phyloP scores from a whole-genome alignment of 2,329 filamentous ascomycete species.

The Sarocladium kiliense region DNA sequence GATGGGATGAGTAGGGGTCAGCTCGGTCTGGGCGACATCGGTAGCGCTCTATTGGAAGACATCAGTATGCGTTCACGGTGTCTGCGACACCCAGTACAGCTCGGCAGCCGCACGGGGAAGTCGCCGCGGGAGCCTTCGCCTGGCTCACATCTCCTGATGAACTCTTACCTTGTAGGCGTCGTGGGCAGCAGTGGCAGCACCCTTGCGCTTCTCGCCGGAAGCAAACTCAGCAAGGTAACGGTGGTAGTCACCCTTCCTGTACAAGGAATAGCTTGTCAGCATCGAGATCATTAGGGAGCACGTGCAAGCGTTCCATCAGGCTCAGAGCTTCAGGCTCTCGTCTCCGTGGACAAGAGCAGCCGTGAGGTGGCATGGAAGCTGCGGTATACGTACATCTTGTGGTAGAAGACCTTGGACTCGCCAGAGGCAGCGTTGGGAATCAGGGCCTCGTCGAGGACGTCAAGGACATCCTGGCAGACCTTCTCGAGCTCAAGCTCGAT shows the following conservation, averaged over 20 bases:
- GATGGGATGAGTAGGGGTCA: constrained; percentile 96
- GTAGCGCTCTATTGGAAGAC: constrained; percentile 69
- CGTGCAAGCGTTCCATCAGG: constrained; percentile 10
- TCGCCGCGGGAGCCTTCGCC: not conserved
- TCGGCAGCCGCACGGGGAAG: too few relatives aligned
- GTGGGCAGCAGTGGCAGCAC: constrained; percentile 78
- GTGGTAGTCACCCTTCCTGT: constrained; percentile 95
- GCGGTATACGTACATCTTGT: constrained; percentile 81
- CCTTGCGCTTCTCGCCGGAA: constrained; percentile 87
- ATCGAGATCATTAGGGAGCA: not conserved
- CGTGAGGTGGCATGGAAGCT: not conserved
- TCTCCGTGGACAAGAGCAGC: not conserved
- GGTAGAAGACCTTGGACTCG: constrained; percentile 99
- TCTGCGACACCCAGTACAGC: not conserved
- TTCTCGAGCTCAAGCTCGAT: constrained; percentile 96
- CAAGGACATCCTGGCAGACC: constrained; percentile 96
- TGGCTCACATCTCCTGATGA: not conserved
- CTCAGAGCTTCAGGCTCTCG: constrained; percentile 4
- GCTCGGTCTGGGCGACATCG: constrained; percentile 95
- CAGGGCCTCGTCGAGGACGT: constrained; percentile 86
- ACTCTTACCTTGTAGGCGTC: constrained; percentile 90
- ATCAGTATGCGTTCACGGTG: not conserved
- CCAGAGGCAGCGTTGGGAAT: constrained; percentile 95
- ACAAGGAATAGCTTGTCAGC: constrained; percentile 12
- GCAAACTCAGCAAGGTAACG: constrained; percentile 93